These are phyloP conservation scores for Myochromella boudieri DNA, from an alignment of 768 basidiomycete genomes.

Conservation along the genomic window DNA sequence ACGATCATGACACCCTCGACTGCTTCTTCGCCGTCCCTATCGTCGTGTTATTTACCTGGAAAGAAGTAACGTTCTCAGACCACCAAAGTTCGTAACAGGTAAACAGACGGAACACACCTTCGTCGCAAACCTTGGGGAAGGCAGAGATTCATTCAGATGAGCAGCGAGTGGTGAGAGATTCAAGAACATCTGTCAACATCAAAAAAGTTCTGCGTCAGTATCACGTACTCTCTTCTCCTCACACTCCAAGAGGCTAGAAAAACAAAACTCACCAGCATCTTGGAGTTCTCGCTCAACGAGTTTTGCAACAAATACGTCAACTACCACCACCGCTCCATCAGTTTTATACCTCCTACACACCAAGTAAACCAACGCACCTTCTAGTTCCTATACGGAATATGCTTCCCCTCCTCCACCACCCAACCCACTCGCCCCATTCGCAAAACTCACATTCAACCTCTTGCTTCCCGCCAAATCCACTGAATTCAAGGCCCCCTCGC, in stretches of 20 bases:
- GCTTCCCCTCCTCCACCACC: constrained; percentile 77
- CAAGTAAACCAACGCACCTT: constrained; percentile 47
- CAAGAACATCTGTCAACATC: constrained; percentile 89
- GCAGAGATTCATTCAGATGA: constrained; percentile 84
- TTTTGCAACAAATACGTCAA: constrained; percentile 92
- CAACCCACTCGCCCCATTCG: constrained; percentile 59
- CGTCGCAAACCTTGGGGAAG: constrained; percentile 88
- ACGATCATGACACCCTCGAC: constrained; percentile 1
- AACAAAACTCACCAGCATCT: constrained; percentile 82
- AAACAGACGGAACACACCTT: constrained; percentile 68
- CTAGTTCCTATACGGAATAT: constrained; percentile 93
- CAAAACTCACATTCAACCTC: constrained; percentile 7
- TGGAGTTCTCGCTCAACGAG: constrained; percentile 88
- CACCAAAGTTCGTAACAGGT: background rate
- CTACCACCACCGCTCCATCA: constrained; percentile 70
- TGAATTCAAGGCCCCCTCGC: constrained; percentile 84
- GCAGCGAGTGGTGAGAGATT: constrained; percentile 88
- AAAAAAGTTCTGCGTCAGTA: background rate
- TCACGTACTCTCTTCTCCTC: constrained; percentile 92
- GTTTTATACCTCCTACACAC: constrained; percentile 50
- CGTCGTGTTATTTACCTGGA: constrained; percentile 89
- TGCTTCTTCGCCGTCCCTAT: constrained; percentile 81
- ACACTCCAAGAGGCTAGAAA: constrained; percentile 38
- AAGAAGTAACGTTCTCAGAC: constrained; percentile 7
- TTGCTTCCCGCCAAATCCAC: constrained; percentile 90